phyloP scores from a whole-genome alignment of 2,329 filamentous ascomycete genomes.

The Cercospora brassicicola region DNA sequence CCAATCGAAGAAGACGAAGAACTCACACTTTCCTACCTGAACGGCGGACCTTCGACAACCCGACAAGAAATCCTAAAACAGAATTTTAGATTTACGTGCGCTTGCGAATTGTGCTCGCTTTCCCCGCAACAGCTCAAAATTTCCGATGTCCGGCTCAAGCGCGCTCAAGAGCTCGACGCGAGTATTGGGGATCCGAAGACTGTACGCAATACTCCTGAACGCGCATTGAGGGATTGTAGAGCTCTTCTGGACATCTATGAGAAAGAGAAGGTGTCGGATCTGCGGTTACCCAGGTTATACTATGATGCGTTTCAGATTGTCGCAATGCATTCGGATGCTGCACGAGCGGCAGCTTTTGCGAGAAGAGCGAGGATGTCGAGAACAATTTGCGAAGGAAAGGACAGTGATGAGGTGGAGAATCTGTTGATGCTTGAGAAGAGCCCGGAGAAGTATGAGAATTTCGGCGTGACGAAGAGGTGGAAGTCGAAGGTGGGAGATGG shows the following conservation, averaged over 20 bases:
- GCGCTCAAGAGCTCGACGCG: slow-evolving; percentile 30
- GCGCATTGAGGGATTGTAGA: slow-evolving; percentile 24
- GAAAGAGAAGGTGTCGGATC: slow-evolving; percentile 25
- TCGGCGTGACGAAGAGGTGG: slow-evolving; percentile 27
- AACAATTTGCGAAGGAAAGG: slow-evolving; percentile 27
- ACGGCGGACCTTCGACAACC: slow-evolving; percentile 24
- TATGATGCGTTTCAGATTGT: slow-evolving; percentile 34
- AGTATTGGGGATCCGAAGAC: slow-evolving; percentile 28
- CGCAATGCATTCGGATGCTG: slow-evolving; percentile 29
- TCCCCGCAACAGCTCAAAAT: slow-evolving; percentile 34
- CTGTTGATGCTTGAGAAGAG: slow-evolving; percentile 20
- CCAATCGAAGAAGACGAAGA: slow-evolving; percentile 42
- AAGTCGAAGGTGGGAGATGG: slow-evolving; percentile 23
- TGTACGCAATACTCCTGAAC: slow-evolving; percentile 24
- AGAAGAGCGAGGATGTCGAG: slow-evolving; percentile 21
- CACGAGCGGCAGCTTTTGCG: slow-evolving; percentile 26
- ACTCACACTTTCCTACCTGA: slow-evolving; percentile 42
- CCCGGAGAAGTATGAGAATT: slow-evolving; percentile 27
- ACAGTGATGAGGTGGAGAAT: slow-evolving; percentile 24
- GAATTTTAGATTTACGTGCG: slow-evolving; percentile 41
- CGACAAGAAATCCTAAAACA: slow-evolving; percentile 23
- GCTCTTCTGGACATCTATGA: slow-evolving; percentile 22
- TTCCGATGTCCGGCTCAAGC: slow-evolving; percentile 33
- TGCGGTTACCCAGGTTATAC: slow-evolving; percentile 27
- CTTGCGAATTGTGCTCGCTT: slow-evolving; percentile 42